These are phyloP conservation scores for Plantago major DNA, from an alignment of 257 asterid species.

Conservation along the genomic window DNA sequence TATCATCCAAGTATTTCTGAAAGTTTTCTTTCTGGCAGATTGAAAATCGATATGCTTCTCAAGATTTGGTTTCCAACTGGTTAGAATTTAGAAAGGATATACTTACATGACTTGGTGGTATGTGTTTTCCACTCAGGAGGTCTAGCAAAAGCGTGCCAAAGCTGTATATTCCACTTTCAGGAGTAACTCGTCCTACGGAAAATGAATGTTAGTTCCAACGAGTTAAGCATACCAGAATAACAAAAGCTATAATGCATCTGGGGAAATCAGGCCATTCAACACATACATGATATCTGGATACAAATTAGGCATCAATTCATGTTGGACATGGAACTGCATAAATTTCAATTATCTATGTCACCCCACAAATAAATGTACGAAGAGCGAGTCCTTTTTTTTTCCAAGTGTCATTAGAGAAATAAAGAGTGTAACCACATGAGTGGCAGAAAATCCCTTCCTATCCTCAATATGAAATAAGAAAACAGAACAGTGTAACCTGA, in stretches of 20 bases:
- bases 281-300: slow-evolving; percentile 2
- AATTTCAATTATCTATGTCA: background rate
- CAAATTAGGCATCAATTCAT: slow-evolving; percentile 4
- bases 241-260: background rate
- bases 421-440: background rate
- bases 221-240: slow-evolving; percentile 11
- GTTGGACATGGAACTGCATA: background rate
- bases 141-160: slow-evolving; percentile 93
- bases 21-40: background rate
- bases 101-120: slow-evolving; percentile 95
- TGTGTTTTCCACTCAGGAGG: slow-evolving; percentile 93
- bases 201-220: slow-evolving; percentile 12
- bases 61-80: background rate
- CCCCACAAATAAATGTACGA: background rate
- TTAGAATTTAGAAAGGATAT: background rate
- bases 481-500: background rate
- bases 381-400: background rate
- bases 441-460: background rate
- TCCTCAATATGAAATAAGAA: background rate
- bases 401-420: background rate
- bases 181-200: slow-evolving; percentile 70
- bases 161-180: slow-evolving; percentile 89
- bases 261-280: background rate
- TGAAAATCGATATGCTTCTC: slow-evolving; percentile 4
- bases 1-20: background rate